phyloP scores from a whole-genome alignment of 306 rosid genomes.

The Biancaea sappan region DNA sequence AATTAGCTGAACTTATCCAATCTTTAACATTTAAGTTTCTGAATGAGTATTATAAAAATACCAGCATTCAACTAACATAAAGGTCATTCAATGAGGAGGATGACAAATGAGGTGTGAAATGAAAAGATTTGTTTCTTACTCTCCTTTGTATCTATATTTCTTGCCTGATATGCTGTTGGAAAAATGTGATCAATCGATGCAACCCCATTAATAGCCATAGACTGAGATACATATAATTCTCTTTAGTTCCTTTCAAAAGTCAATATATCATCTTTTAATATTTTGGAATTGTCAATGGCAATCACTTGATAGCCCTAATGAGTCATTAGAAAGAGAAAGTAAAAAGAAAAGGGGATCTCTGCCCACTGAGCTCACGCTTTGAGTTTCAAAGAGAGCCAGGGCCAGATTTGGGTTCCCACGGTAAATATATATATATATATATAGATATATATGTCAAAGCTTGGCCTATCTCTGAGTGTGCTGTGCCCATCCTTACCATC shows the following conservation, averaged over 20 bases:
- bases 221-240: background rate
- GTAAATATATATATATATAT: too few relatives aligned
- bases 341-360: background rate
- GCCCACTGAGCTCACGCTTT: too few relatives aligned
- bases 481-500: background rate
- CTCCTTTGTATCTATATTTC: background rate
- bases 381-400: too few relatives aligned
- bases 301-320: background rate
- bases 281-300: too few relatives aligned
- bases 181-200: background rate
- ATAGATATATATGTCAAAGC: too few relatives aligned
- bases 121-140: background rate
- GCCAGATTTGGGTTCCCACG: too few relatives aligned
- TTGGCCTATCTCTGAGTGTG: background rate
- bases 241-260: background rate
- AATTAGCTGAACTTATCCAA: background rate
- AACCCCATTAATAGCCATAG: slow-evolving; percentile 2
- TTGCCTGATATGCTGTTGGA: background rate
- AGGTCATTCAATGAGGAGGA: background rate
- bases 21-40: background rate
- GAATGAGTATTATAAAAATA: background rate
- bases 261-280: background rate
- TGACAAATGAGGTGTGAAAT: background rate
- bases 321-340: background rate
- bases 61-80: background rate